Base-by-base conservation (phyloP, 83 land plant genomes). In the Picea abies region DNA sequence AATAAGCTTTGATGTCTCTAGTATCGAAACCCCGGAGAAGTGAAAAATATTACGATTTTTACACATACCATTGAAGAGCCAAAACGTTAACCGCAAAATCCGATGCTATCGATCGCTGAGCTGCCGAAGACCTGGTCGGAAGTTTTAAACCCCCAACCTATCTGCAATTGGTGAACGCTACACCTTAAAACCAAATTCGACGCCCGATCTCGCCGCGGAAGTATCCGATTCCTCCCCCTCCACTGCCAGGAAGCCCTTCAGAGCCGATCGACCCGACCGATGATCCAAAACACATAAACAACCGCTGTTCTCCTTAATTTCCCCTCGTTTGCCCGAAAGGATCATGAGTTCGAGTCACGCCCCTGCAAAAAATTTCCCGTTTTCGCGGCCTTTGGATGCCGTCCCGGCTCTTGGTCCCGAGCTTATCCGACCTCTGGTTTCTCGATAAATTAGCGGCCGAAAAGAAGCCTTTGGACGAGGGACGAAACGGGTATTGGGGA, bases 131-230 rank as follows among this genome's bases (percentile, higher is more conserved):
- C 58, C 58, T 17, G 77, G 77, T 26, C 58, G 77, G 58, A 44
- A 73, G 77, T 52, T 16, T 29, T 29, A 11, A 44, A 9, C 12
- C 58, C 49, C 77, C 77, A 73, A 73, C 77, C 77, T 73, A 12
- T 17, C 52, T 73, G 26, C 77, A 73, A 47, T 41, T 73, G 26
- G 22, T 14, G 23, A 73, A 47, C 29, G 52, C 58, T 41, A 73
- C 58, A 73, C 44, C 26, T 47, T 22, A 7, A 52, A 2, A 11
- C 58, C 58, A 52, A 52, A 52, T 52, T 52, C 14, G 58, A 47
- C 15, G n/a, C 56, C 77, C 58, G 77, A 73, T 73, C 77, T 73
- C 49, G 56, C 58, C 77, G 14, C 77, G 22, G 9, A 73, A 73
- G 77, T 52, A 49, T 44, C 77, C 60, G 60, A 73, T 44, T 73